phyloP scores from a whole-genome alignment of 2,329 filamentous ascomycete genomes.

The Aspergillus sp. region DNA sequence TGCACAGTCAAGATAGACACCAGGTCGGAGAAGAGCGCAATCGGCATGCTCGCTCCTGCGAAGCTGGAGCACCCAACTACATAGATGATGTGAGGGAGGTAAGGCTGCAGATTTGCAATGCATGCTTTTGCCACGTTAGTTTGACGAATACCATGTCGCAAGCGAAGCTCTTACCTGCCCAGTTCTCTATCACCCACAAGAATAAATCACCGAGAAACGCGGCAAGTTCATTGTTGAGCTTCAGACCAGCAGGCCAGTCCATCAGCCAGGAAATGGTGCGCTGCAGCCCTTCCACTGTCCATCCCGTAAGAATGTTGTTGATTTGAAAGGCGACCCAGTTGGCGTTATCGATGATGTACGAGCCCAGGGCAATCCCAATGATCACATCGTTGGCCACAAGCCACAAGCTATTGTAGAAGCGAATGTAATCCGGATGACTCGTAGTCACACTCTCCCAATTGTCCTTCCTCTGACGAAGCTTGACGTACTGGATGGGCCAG shows the following conservation, averaged over 20 bases:
- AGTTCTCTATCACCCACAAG: constrained; percentile 97
- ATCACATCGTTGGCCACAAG: constrained; percentile 98
- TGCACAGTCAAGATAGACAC: constrained; percentile 89
- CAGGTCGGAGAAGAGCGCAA: constrained; percentile 91
- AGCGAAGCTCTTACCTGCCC: constrained; percentile 64
- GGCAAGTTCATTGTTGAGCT: constrained; percentile 90
- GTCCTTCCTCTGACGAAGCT: constrained; percentile 79
- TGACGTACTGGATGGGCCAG: constrained; percentile 96
- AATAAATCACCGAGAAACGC: constrained; percentile 94
- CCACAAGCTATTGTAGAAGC: constrained; percentile 98
- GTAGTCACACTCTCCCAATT: constrained; percentile 96
- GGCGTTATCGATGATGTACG: constrained; percentile 95
- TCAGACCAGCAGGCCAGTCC: constrained; percentile 91
- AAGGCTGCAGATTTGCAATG: constrained; percentile 73
- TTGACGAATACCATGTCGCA: background rate
- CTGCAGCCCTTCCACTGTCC: constrained; percentile 84
- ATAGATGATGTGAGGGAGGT: constrained; percentile 82
- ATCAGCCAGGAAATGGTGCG: constrained; percentile 93
- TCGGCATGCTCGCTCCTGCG: constrained; percentile 93
- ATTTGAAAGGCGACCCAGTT: constrained; percentile 79
- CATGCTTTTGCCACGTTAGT: constrained; percentile 54
- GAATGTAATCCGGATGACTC: constrained; percentile 95
- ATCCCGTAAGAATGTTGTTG: constrained; percentile 70
- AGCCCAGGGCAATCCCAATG: constrained; percentile 92
- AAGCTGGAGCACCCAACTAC: constrained; percentile 94